Conservation (phyloP, 2,329 filamentous ascomycete genomes). For the Rosellinia necatrix region DNA sequence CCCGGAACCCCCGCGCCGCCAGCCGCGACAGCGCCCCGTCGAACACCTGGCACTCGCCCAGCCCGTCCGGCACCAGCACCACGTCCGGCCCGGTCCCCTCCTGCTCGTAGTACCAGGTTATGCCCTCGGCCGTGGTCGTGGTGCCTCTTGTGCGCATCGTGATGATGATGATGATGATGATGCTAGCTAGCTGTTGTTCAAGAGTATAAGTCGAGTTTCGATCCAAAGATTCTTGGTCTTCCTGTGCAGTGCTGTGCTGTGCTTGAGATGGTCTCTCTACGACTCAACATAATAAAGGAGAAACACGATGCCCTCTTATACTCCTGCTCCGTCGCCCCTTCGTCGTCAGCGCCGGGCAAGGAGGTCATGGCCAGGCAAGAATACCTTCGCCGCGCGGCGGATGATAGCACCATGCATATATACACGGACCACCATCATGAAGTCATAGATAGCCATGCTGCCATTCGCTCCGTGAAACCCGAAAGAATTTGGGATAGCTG, state of each 20-base stretch:
- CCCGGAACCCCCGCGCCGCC: conserved; percentile 19
- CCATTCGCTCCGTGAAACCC: no score
- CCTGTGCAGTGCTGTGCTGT: no score
- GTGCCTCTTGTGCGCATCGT: conserved; percentile 25
- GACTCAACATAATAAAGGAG: no score
- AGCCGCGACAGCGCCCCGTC: conserved; percentile 21
- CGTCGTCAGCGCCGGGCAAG: no score
- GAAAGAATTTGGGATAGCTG: no score
- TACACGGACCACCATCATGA: no score
- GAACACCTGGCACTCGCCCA: conserved; percentile 29
- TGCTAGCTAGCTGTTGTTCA: no score
- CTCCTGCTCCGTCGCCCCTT: neutral
- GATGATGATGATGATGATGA: no score
- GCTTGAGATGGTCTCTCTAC: no score
- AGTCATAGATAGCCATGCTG: no score
- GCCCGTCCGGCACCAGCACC: conserved; percentile 25
- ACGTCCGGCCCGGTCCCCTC: conserved; percentile 27
- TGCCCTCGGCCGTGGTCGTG: conserved; percentile 22
- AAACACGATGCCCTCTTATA: conserved; percentile 3
- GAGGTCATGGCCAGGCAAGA: no score
- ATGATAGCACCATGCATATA: no score
- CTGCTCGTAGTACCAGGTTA: conserved; percentile 29
- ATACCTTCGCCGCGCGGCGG: conserved; percentile 5
- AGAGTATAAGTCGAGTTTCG: neutral
- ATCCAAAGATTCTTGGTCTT: neutral